Conservation (phyloP, 371 early-diverging fungal species). For the Blastocladiella emersonii region DNA sequence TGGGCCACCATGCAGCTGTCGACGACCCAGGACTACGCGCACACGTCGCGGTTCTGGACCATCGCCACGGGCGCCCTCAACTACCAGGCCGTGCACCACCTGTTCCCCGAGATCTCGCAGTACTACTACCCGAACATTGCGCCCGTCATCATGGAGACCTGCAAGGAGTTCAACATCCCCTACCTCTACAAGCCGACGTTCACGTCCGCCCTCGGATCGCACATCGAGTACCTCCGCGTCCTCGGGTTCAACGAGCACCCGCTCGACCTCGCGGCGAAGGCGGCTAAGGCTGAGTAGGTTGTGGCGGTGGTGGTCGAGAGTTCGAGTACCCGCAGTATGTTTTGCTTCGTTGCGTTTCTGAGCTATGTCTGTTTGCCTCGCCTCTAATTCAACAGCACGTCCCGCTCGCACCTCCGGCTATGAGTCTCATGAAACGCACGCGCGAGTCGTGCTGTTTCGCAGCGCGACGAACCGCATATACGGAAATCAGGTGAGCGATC, state of each 20-base stretch:
- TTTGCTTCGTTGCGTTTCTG: too few relatives aligned
- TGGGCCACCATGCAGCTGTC: conserved; percentile 40
- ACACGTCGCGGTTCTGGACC: conserved; percentile 34
- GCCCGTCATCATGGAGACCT: conserved; percentile 27
- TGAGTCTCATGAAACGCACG: too few relatives aligned
- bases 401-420: too few relatives aligned
- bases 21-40: conserved; percentile 42
- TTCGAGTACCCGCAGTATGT: too few relatives aligned
- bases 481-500: too few relatives aligned
- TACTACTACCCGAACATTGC: conserved; percentile 34
- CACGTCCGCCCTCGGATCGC: conserved; percentile 27
- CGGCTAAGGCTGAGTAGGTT: background rate
- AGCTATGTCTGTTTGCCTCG: too few relatives aligned
- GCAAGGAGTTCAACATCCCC: conserved; percentile 28
- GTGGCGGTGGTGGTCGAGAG: too few relatives aligned
- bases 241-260: conserved; percentile 12
- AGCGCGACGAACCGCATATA: too few relatives aligned
- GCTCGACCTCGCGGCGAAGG: background rate
- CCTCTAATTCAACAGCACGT: too few relatives aligned
- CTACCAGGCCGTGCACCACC: conserved; percentile 43
- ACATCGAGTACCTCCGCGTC: conserved; percentile 24
- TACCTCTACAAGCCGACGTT: conserved; percentile 33
- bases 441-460: too few relatives aligned
- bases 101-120: conserved; percentile 42
- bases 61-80: conserved; percentile 37